Evolutionary conservation across 306 rosid species (phyloP).

Genomic region (Cucurbita moschata): DNA sequence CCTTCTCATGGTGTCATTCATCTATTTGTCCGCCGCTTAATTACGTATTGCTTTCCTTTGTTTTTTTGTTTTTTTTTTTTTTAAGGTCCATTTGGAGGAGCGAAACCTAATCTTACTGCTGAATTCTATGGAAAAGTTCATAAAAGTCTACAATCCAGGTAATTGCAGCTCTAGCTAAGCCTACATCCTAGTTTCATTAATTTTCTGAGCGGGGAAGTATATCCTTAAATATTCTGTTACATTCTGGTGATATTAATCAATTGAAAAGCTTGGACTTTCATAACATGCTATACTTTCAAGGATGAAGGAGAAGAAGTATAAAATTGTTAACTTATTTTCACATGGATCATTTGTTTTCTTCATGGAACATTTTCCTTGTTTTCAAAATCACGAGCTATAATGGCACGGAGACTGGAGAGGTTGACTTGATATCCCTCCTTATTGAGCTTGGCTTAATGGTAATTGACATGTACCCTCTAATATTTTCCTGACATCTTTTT

Average conservation of each 20-base stretch:
- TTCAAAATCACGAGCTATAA: neutral
- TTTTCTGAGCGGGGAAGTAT: neutral
- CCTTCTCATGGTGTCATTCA: neutral
- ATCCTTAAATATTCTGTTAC: neutral
- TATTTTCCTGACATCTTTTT: no score
- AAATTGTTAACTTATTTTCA: neutral
- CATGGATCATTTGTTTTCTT: neutral
- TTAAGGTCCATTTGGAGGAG: constrained; percentile 45
- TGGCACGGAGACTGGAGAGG: neutral
- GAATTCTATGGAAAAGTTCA: constrained; percentile 61
- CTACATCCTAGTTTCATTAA: neutral
- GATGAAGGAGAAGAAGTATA: neutral
- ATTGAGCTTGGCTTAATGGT: neutral
- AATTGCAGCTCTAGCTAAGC: neutral
- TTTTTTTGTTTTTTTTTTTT: neutral
- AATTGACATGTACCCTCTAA: no score
- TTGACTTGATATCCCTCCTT: neutral
- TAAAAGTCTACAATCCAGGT: constrained; percentile 50
- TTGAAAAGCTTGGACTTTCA: neutral
- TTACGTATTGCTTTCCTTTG: neutral
- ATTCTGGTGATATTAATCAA: neutral
- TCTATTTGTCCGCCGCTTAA: neutral
- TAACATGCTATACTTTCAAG: neutral
- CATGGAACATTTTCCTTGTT: neutral
- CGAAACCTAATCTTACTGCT: constrained; percentile 41